Evolutionary conservation across 805 yeast species (phyloP).

Genomic region (Tetrapisispora fleetii): DNA sequence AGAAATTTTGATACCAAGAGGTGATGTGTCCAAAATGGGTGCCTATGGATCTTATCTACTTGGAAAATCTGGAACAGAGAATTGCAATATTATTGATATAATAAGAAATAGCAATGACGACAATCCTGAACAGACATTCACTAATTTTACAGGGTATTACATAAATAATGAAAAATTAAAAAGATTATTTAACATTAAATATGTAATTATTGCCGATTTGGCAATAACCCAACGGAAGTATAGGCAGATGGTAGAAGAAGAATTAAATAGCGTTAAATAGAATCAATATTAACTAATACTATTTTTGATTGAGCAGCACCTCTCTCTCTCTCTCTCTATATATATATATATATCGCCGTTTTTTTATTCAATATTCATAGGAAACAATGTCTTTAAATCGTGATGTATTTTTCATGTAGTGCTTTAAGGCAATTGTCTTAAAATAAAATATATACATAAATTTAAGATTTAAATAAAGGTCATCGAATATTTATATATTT

Average conservation of each 20-base stretch:
- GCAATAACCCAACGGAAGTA: conserved; percentile 29
- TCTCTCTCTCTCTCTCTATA: too few relatives aligned
- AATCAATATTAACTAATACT: too few relatives aligned
- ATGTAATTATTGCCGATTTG: conserved; percentile 26
- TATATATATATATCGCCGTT: too few relatives aligned
- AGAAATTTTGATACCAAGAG: conserved; percentile 8
- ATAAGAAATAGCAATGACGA: too few relatives aligned
- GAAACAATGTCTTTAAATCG: too few relatives aligned
- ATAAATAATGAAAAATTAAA: background rate
- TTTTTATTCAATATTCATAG: too few relatives aligned
- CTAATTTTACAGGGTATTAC: background rate
- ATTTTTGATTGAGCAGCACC: too few relatives aligned
- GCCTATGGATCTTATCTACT: conserved; percentile 15
- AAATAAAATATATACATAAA: background rate
- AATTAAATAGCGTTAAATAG: too few relatives aligned
- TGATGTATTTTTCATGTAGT: too few relatives aligned
- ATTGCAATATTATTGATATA: background rate
- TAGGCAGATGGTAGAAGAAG: conserved; percentile 17
- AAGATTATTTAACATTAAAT: conserved; percentile 17
- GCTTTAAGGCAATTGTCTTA: background rate
- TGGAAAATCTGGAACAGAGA: conserved; percentile 10
- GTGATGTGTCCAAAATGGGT: conserved; percentile 13
- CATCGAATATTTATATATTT: too few relatives aligned
- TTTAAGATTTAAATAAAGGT: too few relatives aligned
- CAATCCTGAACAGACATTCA: background rate